These are phyloP conservation scores for Myriosclerotinia curreyana DNA, from an alignment of 2,329 filamentous ascomycete genomes.

Conservation along the genomic window DNA sequence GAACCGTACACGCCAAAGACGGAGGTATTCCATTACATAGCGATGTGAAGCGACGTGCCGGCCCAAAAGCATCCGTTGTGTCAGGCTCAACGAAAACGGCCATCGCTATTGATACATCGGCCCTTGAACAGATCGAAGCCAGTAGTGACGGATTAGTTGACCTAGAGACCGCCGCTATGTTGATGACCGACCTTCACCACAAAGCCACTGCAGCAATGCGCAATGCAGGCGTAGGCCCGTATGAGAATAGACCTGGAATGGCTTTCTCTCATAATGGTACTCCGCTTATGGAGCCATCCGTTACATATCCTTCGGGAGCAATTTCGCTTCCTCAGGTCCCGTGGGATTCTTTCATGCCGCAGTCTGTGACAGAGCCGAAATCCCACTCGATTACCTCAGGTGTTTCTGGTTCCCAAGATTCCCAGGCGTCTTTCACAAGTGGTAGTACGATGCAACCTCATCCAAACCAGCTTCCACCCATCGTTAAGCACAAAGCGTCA, in stretches of 20 bases:
- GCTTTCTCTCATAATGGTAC: slow-evolving; percentile 70
- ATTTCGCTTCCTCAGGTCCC: slow-evolving; percentile 83
- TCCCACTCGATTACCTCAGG: slow-evolving; percentile 69
- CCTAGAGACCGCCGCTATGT: slow-evolving; percentile 95
- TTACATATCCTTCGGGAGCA: slow-evolving; percentile 72
- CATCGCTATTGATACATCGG: slow-evolving; percentile 78
- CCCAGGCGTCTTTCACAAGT: slow-evolving; percentile 60
- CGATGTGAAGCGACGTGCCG: slow-evolving; percentile 83
- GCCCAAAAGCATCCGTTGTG: slow-evolving; percentile 63
- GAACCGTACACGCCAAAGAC: slow-evolving; percentile 98
- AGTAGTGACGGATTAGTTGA: slow-evolving; percentile 89
- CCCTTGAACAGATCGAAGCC: slow-evolving; percentile 88
- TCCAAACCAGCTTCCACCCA: slow-evolving; percentile 62
- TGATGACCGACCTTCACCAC: slow-evolving; percentile 97
- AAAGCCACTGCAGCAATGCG: slow-evolving; percentile 79
- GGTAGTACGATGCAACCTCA: slow-evolving; percentile 56
- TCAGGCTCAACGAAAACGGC: slow-evolving; percentile 70
- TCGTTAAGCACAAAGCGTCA: slow-evolving; percentile 60
- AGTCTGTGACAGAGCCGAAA: slow-evolving; percentile 67
- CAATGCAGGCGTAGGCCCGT: slow-evolving; percentile 50
- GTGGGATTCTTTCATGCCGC: slow-evolving; percentile 85
- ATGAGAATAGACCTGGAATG: slow-evolving; percentile 58
- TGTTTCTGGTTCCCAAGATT: slow-evolving; percentile 66
- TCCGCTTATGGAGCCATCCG: slow-evolving; percentile 72
- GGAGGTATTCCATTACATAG: slow-evolving; percentile 90